phyloP scores from a whole-genome alignment of 805 yeast species.

The Wickerhamomyces silvicola region DNA sequence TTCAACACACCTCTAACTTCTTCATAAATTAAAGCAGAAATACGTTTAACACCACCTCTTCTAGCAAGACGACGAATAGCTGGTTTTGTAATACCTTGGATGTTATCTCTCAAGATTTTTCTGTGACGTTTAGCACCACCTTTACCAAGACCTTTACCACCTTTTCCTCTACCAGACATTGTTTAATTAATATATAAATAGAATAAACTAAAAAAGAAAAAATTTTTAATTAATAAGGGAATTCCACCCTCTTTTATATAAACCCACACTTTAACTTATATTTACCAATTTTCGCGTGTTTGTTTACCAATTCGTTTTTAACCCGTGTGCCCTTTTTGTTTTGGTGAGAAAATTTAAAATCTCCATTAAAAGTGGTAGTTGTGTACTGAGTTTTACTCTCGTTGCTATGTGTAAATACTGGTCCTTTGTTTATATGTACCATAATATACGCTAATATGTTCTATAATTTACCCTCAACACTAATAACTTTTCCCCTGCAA shows the following conservation, averaged over 20 bases:
- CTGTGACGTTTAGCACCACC: constrained; percentile 99
- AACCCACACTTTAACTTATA: not conserved
- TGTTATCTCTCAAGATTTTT: constrained; percentile 98
- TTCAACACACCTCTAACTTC: constrained; percentile 97
- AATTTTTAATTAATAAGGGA: constrained; percentile 1
- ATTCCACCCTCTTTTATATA: too few species aligned
- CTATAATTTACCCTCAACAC: too few species aligned
- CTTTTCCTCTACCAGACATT: constrained; percentile 99
- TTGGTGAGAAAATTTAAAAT: too few species aligned
- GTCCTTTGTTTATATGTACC: too few species aligned
- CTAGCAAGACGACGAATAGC: constrained; percentile 99
- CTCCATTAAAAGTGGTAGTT: too few species aligned
- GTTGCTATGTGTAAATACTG: too few species aligned
- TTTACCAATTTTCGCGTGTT: not conserved
- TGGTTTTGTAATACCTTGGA: constrained; percentile 99
- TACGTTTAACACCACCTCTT: constrained; percentile 99
- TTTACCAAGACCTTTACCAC: constrained; percentile 99
- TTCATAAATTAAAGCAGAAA: constrained; percentile 96
- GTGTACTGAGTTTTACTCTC: too few species aligned
- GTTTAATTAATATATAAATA: constrained; percentile 24
- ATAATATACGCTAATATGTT: too few species aligned
- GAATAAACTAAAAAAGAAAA: not conserved
- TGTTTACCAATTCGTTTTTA: not conserved
- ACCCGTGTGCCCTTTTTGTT: constrained; percentile 1
- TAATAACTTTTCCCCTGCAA: too few species aligned